phyloP scores from a whole-genome alignment of 1,284 basidiomycete genomes.

The Naganishia albida region DNA sequence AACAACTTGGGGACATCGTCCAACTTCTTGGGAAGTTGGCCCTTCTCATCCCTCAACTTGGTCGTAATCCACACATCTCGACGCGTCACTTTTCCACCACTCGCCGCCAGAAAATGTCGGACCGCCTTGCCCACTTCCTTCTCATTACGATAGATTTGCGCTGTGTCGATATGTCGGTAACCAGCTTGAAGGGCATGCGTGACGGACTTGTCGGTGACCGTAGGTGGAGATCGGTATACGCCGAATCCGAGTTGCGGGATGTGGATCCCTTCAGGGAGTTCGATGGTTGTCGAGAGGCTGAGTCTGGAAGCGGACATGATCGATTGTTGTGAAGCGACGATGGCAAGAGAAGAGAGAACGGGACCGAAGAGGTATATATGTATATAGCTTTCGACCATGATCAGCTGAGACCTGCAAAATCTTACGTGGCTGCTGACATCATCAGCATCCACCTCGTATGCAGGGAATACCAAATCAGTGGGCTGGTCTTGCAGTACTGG shows the following conservation, averaged over 20 bases:
- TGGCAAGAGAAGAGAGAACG: too few species aligned
- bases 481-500: too few species aligned
- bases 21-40: slow-evolving; percentile 4
- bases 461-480: too few species aligned
- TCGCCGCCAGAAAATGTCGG: neutral
- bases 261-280: slow-evolving; percentile 41
- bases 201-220: slow-evolving; percentile 61
- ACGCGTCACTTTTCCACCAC: neutral
- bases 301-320: slow-evolving; percentile 4
- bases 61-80: slow-evolving; percentile 12
- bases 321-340: neutral
- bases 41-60: slow-evolving; percentile 13
- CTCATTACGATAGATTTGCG: slow-evolving; percentile 62
- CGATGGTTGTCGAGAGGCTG: slow-evolving; percentile 1
- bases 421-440: too few species aligned
- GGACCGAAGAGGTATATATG: too few species aligned
- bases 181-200: slow-evolving; percentile 68
- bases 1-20: slow-evolving; percentile 1
- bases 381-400: too few species aligned
- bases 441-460: too few species aligned
- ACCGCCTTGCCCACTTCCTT: slow-evolving; percentile 61
- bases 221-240: slow-evolving; percentile 68
- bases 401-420: too few species aligned
- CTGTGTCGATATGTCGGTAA: slow-evolving; percentile 68
- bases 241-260: slow-evolving; percentile 81